phyloP scores from a whole-genome alignment of 2,329 filamentous ascomycete species.

The Chaetoscypha palmicola region DNA sequence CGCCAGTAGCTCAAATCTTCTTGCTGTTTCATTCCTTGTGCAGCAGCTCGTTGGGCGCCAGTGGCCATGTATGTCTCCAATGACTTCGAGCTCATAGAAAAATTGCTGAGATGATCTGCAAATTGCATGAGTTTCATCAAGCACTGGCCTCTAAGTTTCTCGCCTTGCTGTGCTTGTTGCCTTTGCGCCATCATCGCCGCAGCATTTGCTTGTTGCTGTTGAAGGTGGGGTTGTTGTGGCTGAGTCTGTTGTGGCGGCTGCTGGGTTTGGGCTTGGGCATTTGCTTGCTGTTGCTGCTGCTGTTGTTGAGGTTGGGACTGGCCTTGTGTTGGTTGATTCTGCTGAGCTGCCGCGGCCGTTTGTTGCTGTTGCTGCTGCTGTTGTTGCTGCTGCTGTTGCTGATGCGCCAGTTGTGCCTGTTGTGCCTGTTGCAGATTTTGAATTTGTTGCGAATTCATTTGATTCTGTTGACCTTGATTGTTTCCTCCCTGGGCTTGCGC shows the following conservation, averaged over 20 bases:
- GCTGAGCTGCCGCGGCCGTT: conserved; percentile 31
- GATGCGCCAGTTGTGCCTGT: conserved; percentile 31
- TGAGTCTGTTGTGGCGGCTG: conserved; percentile 36
- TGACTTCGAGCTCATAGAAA: conserved; percentile 39
- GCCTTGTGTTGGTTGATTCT: conserved; percentile 36
- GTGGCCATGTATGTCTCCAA: conserved; percentile 22
- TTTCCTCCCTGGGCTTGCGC: conserved; percentile 36
- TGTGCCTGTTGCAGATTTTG: conserved; percentile 37
- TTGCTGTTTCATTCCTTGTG: conserved; percentile 49
- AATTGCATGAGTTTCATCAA: conserved; percentile 56
- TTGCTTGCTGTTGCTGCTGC: conserved; percentile 36
- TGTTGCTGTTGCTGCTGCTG: conserved; percentile 40
- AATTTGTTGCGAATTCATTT: conserved; percentile 42
- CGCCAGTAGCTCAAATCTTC: conserved; percentile 74
- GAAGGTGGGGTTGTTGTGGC: conserved; percentile 32
- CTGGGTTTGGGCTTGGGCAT: conserved; percentile 35
- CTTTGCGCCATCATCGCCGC: conserved; percentile 22
- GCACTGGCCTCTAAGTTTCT: conserved; percentile 46
- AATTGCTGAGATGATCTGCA: conserved; percentile 54
- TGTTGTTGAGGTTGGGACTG: conserved; percentile 37
- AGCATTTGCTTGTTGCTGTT: conserved; percentile 28
- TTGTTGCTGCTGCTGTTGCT: conserved; percentile 40
- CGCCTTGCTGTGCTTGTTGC: conserved; percentile 33
- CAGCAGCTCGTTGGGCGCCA: conserved; percentile 15
- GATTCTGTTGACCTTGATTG: conserved; percentile 40